These are phyloP conservation scores for Xerocomus amazonicus DNA, from an alignment of 1,284 basidiomycete genomes.

Conservation along the genomic window DNA sequence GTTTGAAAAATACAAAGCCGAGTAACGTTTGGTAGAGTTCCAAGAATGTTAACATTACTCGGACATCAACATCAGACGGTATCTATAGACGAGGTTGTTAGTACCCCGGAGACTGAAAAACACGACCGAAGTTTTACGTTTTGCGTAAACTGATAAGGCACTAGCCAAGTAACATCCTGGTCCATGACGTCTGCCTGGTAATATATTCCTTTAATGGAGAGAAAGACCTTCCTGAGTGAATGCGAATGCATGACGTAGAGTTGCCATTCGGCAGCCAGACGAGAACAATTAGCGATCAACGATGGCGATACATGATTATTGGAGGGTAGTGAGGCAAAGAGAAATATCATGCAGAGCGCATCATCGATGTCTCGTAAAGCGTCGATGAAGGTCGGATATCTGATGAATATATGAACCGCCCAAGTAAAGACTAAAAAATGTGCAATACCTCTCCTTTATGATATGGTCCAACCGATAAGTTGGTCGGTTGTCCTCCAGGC, in stretches of 20 bases:
- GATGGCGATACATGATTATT: constrained; percentile 78
- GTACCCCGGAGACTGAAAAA: neutral
- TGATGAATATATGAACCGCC: constrained; percentile 32
- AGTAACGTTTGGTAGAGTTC: constrained; percentile 98
- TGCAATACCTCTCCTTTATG: constrained; percentile 85
- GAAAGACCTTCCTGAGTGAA: constrained; percentile 86
- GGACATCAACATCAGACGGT: constrained; percentile 93
- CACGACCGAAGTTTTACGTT: constrained; percentile 51
- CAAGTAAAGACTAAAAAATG: neutral
- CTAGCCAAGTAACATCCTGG: constrained; percentile 93
- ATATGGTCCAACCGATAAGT: constrained; percentile 92
- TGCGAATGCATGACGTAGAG: constrained; percentile 91
- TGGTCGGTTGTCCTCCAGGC: constrained; percentile 89
- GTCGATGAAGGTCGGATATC: constrained; percentile 97
- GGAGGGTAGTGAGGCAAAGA: constrained; percentile 89
- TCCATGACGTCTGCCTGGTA: constrained; percentile 96
- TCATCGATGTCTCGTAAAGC: constrained; percentile 97
- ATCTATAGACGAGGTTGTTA: constrained; percentile 51
- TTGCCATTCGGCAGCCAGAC: constrained; percentile 91
- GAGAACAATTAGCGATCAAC: constrained; percentile 87
- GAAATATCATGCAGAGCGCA: constrained; percentile 90
- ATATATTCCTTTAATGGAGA: constrained; percentile 98
- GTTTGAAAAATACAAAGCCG: constrained; percentile 95
- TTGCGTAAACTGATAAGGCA: constrained; percentile 98
- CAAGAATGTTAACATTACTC: constrained; percentile 98